phyloP scores from a whole-genome alignment of 2,329 filamentous ascomycete genomes.

The Dryadomyces quercus-mongolicae region DNA sequence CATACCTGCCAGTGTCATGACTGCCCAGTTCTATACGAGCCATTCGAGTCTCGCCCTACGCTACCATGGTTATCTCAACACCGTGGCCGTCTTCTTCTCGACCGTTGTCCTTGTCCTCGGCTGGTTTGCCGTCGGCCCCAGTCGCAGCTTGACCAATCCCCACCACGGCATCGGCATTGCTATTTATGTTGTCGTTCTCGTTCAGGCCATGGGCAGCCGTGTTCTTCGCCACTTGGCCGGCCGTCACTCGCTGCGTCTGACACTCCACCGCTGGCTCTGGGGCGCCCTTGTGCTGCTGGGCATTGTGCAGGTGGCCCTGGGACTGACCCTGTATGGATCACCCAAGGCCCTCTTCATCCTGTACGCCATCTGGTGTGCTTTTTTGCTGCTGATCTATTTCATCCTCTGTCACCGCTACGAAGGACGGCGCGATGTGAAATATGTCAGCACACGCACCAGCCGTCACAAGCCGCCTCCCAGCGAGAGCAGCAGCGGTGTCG shows the following conservation, averaged over 20 bases:
- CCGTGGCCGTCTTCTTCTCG: constrained; percentile 53
- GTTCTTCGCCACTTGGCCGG: constrained; percentile 43
- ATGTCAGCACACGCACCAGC: constrained; percentile 38
- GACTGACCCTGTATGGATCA: constrained; percentile 84
- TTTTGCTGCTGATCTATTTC: constrained; percentile 66
- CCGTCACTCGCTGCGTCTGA: constrained; percentile 36
- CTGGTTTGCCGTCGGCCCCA: constrained; percentile 65
- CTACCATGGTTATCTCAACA: constrained; percentile 63
- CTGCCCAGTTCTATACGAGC: constrained; percentile 56
- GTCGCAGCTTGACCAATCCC: constrained; percentile 62
- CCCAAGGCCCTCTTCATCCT: constrained; percentile 76
- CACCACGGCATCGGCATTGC: constrained; percentile 77
- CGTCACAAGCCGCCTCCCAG: constrained; percentile 43
- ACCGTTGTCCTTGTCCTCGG: constrained; percentile 65
- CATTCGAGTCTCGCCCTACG: constrained; percentile 49
- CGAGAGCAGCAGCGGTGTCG: constrained; percentile 22
- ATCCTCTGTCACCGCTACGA: constrained; percentile 60
- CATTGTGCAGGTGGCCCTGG: constrained; percentile 76
- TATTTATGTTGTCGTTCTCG: constrained; percentile 59
- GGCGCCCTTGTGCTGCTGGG: constrained; percentile 67
- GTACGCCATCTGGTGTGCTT: constrained; percentile 65
- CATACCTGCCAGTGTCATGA: constrained; percentile 61
- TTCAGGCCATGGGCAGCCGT: constrained; percentile 59
- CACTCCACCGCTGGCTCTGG: constrained; percentile 84
- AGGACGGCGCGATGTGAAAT: constrained; percentile 32